Percentiles rank a stretch among this genome's conserved stretches.
Evolutionary conservation across 2,329 filamentous ascomycete genomes (phyloP).

Genomic region (Aspergillus sp.): DNA sequence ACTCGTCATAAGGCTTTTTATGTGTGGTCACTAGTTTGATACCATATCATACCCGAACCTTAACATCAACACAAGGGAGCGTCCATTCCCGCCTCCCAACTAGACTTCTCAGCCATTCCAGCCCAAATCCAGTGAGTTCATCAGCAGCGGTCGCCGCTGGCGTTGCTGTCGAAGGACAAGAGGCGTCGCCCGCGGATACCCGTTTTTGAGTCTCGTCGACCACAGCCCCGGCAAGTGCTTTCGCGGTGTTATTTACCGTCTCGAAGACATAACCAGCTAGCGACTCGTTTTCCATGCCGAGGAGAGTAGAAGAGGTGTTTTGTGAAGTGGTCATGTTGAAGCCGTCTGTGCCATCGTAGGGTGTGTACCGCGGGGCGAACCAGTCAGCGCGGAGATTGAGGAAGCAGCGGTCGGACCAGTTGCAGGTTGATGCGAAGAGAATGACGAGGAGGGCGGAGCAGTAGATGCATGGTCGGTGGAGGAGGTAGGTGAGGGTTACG

Average conservation of each 20-base stretch:
- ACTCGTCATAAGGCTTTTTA: neutral
- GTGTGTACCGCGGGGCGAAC: constrained; percentile 75
- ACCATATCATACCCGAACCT: constrained; percentile 65
- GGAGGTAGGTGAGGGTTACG: constrained; percentile 90
- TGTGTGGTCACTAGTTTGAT: neutral
- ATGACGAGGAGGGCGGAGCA: constrained; percentile 94
- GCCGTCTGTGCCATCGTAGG: constrained; percentile 21
- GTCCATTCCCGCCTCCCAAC: constrained; percentile 84
- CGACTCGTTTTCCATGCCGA: constrained; percentile 33
- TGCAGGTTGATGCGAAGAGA: constrained; percentile 86
- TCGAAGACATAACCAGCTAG: constrained; percentile 41
- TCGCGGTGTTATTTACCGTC: constrained; percentile 67
- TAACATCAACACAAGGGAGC: constrained; percentile 86
- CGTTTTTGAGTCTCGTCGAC: constrained; percentile 58
- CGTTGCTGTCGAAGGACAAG: constrained; percentile 3
- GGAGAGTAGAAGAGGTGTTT: constrained; percentile 15
- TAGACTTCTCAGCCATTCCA: constrained; percentile 83
- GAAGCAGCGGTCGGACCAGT: constrained; percentile 87
- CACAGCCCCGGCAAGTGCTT: constrained; percentile 65
- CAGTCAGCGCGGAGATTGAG: constrained; percentile 91
- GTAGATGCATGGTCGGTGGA: constrained; percentile 96
- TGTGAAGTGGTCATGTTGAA: constrained; percentile 9
- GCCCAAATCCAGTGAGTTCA: constrained; percentile 73
- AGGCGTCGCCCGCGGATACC: constrained; percentile 15
- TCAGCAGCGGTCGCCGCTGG: constrained; percentile 38